Conservation (phyloP, 257 asterid species). For the Mitragyna speciosa region DNA sequence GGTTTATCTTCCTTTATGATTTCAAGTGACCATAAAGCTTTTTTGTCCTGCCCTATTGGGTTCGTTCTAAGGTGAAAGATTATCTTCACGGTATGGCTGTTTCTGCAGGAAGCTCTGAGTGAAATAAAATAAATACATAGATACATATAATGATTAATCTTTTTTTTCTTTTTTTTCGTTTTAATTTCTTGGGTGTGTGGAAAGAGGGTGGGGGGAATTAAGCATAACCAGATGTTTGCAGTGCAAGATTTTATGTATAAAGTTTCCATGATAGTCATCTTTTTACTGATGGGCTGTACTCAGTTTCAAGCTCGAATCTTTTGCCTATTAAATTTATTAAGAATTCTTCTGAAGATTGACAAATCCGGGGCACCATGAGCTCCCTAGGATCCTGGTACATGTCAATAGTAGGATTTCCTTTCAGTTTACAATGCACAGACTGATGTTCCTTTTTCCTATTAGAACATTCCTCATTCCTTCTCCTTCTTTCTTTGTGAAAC, state of each 20-base stretch:
- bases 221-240: neutral
- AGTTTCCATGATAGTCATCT: neutral
- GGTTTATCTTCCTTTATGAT: neutral
- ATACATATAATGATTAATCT: neutral
- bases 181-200: neutral
- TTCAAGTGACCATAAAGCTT: neutral
- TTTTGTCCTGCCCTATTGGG: neutral
- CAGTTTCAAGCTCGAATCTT: neutral
- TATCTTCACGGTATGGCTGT: neutral
- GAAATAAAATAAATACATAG: neutral
- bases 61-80: conserved; percentile 11
- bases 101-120: neutral
- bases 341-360: neutral
- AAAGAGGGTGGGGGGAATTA: neutral
- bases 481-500: neutral
- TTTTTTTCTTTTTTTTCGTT: neutral
- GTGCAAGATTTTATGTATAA: neutral
- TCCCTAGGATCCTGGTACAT: conserved; percentile 3
- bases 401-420: neutral
- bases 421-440: neutral
- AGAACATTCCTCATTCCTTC: neutral
- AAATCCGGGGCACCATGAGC: conserved; percentile 11
- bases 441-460: neutral
- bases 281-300: conserved; percentile 2
- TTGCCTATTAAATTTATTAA: neutral